Evolutionary conservation across 1,284 basidiomycete genomes (phyloP).

Genomic region (Wallemia hederae): DNA sequence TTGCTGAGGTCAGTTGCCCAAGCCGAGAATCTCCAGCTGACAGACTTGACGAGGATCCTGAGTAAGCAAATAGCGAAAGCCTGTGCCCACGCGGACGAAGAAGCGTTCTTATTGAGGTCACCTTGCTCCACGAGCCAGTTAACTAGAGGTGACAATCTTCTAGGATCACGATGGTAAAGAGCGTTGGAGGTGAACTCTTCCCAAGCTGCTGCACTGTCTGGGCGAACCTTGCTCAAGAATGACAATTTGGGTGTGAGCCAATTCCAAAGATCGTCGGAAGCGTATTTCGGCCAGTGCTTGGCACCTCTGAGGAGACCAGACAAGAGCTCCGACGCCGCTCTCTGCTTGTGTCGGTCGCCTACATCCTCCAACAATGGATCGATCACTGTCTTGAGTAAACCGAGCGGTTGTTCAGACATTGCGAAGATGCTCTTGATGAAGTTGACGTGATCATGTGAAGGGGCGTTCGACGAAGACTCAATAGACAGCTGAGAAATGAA

Average conservation of each 20-base stretch:
- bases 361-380: constrained; percentile 31
- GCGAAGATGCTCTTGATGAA: constrained; percentile 23
- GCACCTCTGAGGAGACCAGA: constrained; percentile 39
- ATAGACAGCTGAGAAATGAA: constrained; percentile 14
- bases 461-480: constrained; percentile 4
- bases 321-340: constrained; percentile 63
- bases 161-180: constrained; percentile 50
- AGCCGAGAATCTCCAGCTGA: constrained; percentile 46
- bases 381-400: constrained; percentile 17
- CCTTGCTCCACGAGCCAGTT: constrained; percentile 36
- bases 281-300: constrained; percentile 56
- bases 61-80: constrained; percentile 3
- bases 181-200: constrained; percentile 30
- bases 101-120: constrained; percentile 30
- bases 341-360: constrained; percentile 63
- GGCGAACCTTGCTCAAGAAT: constrained; percentile 49
- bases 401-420: constrained; percentile 12
- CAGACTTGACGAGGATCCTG: constrained; percentile 9
- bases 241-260: constrained; percentile 46
- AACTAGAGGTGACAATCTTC: constrained; percentile 44
- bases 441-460: constrained; percentile 16
- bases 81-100: not conserved
- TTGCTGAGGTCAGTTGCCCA: constrained; percentile 36
- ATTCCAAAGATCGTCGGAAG: constrained; percentile 35
- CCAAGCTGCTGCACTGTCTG: constrained; percentile 52